Base-by-base conservation (phyloP, 805 yeast species). In the Kodamaea sagamina region DNA sequence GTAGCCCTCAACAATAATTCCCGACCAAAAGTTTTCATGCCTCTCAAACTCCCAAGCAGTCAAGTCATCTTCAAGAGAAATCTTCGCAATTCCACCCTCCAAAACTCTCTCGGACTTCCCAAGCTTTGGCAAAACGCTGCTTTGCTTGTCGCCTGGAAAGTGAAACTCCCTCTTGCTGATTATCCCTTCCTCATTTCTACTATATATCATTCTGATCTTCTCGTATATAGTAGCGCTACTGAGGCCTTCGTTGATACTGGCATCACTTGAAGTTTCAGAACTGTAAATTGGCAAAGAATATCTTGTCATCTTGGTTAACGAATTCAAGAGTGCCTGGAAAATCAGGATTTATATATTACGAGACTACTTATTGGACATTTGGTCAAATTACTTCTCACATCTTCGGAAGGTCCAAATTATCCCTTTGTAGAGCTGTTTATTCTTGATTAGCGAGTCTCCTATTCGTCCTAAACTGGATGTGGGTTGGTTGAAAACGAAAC, bases 1-100 rank as follows among this genome's bases (percentile, higher is more conserved):
- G 26, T 62, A 58, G 2, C 32, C 35, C n/a, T 58, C 57, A 5
- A 68, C 60, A 16, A 64, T 50, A n/a, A 65, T 39, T 1, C 74
- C 74, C 5, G 55, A 53, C 52, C 52, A 49, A 12, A 51, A 35
- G 9, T 42, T 32, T 12, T 42, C 55, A 17, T 47, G 29, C 12
- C 32, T 28, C 17, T 36, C 22, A 36, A 36, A 24, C 31, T 36
- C 31, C 31, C 39, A 36, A 36, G 37, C 37, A 19, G 15, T 34
- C 37, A 34, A 34, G 26, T n/a, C 10, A 6, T 34, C 15, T 8
- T 28, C 31, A 29, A 47, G 24, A 2, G 34, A 13, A 2, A 43
- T 36, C 32, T 11, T 43, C 12, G n/a, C 11, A 11, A 47, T 26
- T 2, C 32, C 37, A 25, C 25, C 41, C 21, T 32, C 28, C 4